phyloP scores from a whole-genome alignment of 1,284 basidiomycete species.

The Puccinia coronata region DNA sequence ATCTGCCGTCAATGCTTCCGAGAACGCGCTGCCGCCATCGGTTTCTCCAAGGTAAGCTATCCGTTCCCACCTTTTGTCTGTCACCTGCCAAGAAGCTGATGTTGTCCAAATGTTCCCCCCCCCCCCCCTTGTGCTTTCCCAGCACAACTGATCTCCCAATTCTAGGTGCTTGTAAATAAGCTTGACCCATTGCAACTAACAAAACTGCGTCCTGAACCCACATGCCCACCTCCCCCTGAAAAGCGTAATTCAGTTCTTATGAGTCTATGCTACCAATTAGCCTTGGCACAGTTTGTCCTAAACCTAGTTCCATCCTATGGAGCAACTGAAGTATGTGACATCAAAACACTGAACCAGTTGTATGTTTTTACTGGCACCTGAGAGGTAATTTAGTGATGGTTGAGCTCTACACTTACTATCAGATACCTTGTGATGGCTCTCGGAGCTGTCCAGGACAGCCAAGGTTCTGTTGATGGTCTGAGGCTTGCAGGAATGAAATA shows the following conservation, averaged over 20 bases:
- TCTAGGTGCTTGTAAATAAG: not conserved
- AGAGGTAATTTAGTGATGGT: too few relatives aligned
- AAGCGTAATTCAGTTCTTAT: not conserved
- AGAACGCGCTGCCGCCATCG: conserved; percentile 45
- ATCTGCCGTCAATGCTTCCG: conserved; percentile 50
- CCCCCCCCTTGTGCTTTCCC: not conserved
- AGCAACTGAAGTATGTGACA: too few relatives aligned
- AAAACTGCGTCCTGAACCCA: not conserved
- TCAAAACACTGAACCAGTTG: too few relatives aligned
- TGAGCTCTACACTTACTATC: too few relatives aligned
- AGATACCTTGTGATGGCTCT: too few relatives aligned
- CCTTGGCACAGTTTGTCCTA: too few relatives aligned
- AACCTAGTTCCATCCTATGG: too few relatives aligned
- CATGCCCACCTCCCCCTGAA: not conserved
- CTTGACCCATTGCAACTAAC: conserved; percentile 1
- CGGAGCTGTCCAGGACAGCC: too few relatives aligned
- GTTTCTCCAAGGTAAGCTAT: conserved; percentile 46
- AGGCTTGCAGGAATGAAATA: too few relatives aligned
- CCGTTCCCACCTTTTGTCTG: not conserved
- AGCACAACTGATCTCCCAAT: conserved; percentile 37
- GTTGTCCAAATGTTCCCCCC: not conserved
- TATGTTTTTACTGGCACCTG: too few relatives aligned
- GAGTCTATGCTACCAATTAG: not conserved
- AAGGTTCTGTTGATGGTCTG: too few relatives aligned
- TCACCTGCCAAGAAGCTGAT: not conserved